Base-by-base conservation (phyloP, 2,329 filamentous ascomycete species). In the Aureobasidium pullulans region DNA sequence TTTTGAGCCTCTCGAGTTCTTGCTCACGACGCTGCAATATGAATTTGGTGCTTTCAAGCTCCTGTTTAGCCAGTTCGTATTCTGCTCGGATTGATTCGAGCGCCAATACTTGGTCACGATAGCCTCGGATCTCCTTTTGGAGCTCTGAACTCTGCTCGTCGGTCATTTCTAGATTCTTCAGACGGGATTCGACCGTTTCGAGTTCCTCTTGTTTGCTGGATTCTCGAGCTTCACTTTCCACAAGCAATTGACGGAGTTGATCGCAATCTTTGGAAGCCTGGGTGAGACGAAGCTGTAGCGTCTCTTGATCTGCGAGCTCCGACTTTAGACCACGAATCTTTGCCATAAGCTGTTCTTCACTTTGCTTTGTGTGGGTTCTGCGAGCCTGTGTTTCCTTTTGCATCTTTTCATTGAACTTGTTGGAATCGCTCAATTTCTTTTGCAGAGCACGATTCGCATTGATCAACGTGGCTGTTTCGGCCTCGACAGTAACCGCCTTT, bases 391-490 rank as follows among this genome's bases (percentile, higher is more conserved):
- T 85, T 66, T 92, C 88, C 63, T 84, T 87, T 66, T 85, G 86
- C 53, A 87, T 80, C 67, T 88, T 85, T 61, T 83, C 77, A 70
- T 89, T 87, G 2, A 82, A 77, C 65, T 86, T 84, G 66, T 88
- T 89, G 1, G 87, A 85, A 59, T 90, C 88, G 59, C 88, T 84
- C 8, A 90, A 79, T 57, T 88, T 86, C 58, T 84, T 83, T 69
- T 87, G 89, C 32, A 93, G 74, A 19, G 84, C 84, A 16, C 88
- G 84, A 68, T 92, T 93, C 16, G 82, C 85, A 66, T 90, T 87
- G 63, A 93, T 83, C 3, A 94, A 75, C 57, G 91, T 90, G 64
- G 93, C 88, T 1, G 87, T 90, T 68, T 94, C 89, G 0, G 89
- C 89, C 69, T 93, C 89, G 1, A 84, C 87, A 1, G 88, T 87